Base-by-base conservation (phyloP, 106 monocot genomes). In the Gastrodia elata region DNA sequence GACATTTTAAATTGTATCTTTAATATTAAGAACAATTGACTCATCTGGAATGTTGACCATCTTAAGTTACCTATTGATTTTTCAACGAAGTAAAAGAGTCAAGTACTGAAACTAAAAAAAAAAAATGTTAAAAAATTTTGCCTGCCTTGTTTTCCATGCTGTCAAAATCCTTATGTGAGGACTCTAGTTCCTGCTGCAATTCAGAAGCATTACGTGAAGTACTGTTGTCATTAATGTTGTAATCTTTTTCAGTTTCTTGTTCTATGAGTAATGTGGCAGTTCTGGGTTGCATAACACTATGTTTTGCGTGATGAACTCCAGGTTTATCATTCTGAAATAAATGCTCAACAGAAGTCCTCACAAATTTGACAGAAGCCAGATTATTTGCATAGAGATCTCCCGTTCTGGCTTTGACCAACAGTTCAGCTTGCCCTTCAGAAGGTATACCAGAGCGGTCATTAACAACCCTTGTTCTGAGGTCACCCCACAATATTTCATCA, bases 171-270 rank as follows among this genome's bases (percentile, higher is more conserved):
- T 82, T 75, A 37, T 78, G 79, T 24, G 58, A 56, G 74, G 68
- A 73, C 67, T 75, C 77, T 32, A 40, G 25, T 33, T 68, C 55
- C 9, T 38, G 76, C 78, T 72, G 74, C 71, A 42, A 2, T 70
- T 75, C 67, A 65, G 70, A 73, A 67, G 38, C 57, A 22, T 28
- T 75, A 16, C 73, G 68, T 74, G 86, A 86, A 39, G 38, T 4
- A 42, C 70, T 79, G 57, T 68, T 64, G 48, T 58, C 71, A 22
- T 77, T 77, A 75, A 76, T 61, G 30, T 84, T 83, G 68, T 34
- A 55, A 65, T 84, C 87, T 73, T 78, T 59, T 38, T 86, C 88
- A 73, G 28, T 55, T 48, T 84, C 90, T 71, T 98, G 84, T 46
- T 65, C 44, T 70, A 76, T 61, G 80, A 84, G 49, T 73, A 82